phyloP scores from a whole-genome alignment of 768 basidiomycete genomes.

The Lentinula sp. region DNA sequence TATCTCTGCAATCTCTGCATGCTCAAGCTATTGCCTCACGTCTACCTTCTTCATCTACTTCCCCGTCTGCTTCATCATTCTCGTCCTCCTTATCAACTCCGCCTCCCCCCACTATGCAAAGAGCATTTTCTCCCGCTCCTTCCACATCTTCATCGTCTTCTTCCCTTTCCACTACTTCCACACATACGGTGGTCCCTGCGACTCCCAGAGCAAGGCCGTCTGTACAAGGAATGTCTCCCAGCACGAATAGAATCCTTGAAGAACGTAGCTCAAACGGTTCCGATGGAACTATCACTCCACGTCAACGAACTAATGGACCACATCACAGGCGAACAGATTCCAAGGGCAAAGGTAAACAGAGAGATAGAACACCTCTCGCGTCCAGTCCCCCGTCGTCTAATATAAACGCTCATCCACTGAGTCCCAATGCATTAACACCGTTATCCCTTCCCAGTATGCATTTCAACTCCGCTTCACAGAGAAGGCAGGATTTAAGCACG shows the following conservation, averaged over 20 bases:
- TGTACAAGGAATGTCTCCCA: conserved; percentile 14
- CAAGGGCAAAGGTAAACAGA: conserved; percentile 2
- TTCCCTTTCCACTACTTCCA: conserved; percentile 66
- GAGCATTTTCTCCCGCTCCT: conserved; percentile 37
- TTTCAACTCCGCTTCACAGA: conserved; percentile 10
- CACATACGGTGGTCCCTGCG: conserved; percentile 62
- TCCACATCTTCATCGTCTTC: conserved; percentile 62
- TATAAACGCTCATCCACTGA: conserved; percentile 2
- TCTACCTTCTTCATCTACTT: conserved; percentile 2
- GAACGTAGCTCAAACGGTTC: not conserved
- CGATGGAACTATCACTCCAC: conserved; percentile 3
- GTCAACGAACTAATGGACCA: not conserved
- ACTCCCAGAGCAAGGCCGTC: conserved; percentile 27
- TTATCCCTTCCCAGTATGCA: conserved; percentile 13
- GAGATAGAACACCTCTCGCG: not conserved
- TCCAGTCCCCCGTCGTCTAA: not conserved
- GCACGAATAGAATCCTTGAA: not conserved
- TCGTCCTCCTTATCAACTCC: conserved; percentile 20
- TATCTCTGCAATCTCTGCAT: conserved; percentile 32
- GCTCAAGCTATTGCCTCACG: conserved; percentile 6
- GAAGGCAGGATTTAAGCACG: conserved; percentile 20
- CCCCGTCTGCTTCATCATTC: conserved; percentile 12
- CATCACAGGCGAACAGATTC: not conserved
- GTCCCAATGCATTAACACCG: conserved; percentile 1
- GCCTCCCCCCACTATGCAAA: conserved; percentile 26